These are phyloP conservation scores for Phytophthora capsici DNA, from an alignment of 352 stramenopile species.

Conservation along the genomic window DNA sequence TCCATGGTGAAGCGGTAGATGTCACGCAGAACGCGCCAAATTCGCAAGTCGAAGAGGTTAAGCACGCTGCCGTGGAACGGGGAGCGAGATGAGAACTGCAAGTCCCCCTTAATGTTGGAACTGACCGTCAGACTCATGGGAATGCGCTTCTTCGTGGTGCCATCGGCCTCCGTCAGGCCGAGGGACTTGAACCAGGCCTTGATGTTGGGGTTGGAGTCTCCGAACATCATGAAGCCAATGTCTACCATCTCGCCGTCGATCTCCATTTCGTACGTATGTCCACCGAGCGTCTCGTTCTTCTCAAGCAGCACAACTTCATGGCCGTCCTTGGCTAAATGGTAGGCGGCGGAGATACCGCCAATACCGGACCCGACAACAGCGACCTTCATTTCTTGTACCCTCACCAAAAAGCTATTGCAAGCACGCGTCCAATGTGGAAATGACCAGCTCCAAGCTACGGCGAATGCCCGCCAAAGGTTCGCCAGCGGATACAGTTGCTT, in stretches of 20 bases:
- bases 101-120: slow-evolving; percentile 78
- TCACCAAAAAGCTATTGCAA: slow-evolving; percentile 23
- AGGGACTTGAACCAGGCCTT: slow-evolving; percentile 91
- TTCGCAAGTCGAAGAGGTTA: slow-evolving; percentile 76
- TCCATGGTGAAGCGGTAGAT: slow-evolving; percentile 90
- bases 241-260: slow-evolving; percentile 87
- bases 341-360: slow-evolving; percentile 82
- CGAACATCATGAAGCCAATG: slow-evolving; percentile 92
- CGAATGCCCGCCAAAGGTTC: slow-evolving; percentile 4
- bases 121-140: slow-evolving; percentile 89
- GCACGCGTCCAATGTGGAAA: slow-evolving; percentile 31
- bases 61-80: slow-evolving; percentile 69
- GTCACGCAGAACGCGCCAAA: slow-evolving; percentile 86
- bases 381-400: slow-evolving; percentile 70
- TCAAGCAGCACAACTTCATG: slow-evolving; percentile 86
- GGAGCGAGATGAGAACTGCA: slow-evolving; percentile 86
- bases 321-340: slow-evolving; percentile 84
- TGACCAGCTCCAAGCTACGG: slow-evolving; percentile 17
- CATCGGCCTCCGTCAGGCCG: slow-evolving; percentile 80
- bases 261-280: slow-evolving; percentile 89
- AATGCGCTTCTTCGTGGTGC: slow-evolving; percentile 87
- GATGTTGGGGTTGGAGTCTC: slow-evolving; percentile 91
- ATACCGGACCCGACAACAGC: slow-evolving; percentile 88
- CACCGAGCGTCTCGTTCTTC: slow-evolving; percentile 80
- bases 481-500: slow-evolving; percentile 29